Base-by-base conservation (phyloP, 2,329 filamentous ascomycete species). In the Colletotrichum paranaense region DNA sequence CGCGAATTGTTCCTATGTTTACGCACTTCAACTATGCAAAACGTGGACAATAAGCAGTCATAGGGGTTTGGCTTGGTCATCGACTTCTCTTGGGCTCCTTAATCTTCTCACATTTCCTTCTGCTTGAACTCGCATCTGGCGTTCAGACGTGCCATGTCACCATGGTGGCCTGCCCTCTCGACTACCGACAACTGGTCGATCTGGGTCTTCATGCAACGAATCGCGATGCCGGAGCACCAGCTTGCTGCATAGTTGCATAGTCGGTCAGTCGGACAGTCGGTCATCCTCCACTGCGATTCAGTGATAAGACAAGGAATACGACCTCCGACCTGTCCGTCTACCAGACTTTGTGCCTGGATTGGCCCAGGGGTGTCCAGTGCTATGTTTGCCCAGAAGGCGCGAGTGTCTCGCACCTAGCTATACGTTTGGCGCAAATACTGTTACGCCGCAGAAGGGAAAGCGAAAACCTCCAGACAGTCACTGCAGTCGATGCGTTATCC, bases 171-270 rank as follows among this genome's bases (percentile, higher is more conserved):
- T 59, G 62, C n/a, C 46, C 71, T 28, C 16, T 60, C 19, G 28
- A 53, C 28, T 63, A 56, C 59, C 24, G 53, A 35, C 66, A 59
- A 32, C 42, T 49, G 32, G 67, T 62, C 38, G 32, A 49, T 66
- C 57, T 53, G 28, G 24, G 32, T 57, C 32, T 35, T 66, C 30
- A 73, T 71, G 71, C 71, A 62, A 52, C 67, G 46, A 38, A 62
- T 73, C 67, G 71, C 67, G 22, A 28, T 62, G 30, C 62, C 71
- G 28, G 49, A 66, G 55, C 55, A 9, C 38, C 46, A 62, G 46
- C 22, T 66, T 62, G 49, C 60, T 66, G 67, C 71, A 73, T 71
- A 71, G 67, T 73, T 71, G 67, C 49, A 62, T 65, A 32, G 30
- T 53, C 56, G 49, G 60, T 11, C 11, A 64, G 59, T 73, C 66